phyloP scores from a whole-genome alignment of 2,329 filamentous ascomycete species.

The Fusarium proliferatum region DNA sequence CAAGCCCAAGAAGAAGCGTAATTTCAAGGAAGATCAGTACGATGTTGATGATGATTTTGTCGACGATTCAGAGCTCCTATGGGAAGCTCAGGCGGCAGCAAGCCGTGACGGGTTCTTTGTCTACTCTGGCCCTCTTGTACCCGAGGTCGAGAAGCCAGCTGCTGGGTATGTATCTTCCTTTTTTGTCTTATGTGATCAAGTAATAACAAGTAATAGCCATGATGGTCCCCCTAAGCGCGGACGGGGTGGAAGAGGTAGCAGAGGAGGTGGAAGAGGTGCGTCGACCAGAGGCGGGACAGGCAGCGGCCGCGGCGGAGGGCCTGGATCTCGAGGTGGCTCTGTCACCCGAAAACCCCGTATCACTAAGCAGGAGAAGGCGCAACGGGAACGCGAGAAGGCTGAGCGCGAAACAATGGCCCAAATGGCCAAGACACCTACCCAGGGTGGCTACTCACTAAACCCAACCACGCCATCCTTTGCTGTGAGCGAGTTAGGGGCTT shows the following conservation, averaged over 20 bases:
- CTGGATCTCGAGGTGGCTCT: constrained; percentile 79
- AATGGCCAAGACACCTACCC: constrained; percentile 52
- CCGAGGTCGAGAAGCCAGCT: constrained; percentile 81
- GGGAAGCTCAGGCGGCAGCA: constrained; percentile 94
- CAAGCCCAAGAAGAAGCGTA: constrained; percentile 82
- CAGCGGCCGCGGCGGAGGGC: constrained; percentile 62
- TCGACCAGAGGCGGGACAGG: constrained; percentile 66
- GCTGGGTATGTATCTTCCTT: constrained; percentile 57
- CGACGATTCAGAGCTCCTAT: constrained; percentile 93
- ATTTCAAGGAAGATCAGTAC: constrained; percentile 84
- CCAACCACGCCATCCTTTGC: constrained; percentile 52
- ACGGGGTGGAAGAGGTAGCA: constrained; percentile 62
- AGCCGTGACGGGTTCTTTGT: constrained; percentile 98
- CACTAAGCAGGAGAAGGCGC: constrained; percentile 85
- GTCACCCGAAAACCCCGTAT: constrained; percentile 84
- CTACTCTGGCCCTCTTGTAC: constrained; percentile 90
- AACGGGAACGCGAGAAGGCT: constrained; percentile 83
- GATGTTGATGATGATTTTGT: constrained; percentile 87
- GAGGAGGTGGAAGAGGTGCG: constrained; percentile 69
- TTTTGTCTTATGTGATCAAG: background rate
- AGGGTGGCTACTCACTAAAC: constrained; percentile 52
- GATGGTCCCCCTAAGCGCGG: constrained; percentile 80
- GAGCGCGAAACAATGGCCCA: constrained; percentile 70
- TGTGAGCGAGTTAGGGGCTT: constrained; percentile 52
- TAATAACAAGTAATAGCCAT: constrained; percentile 64